Base-by-base conservation (phyloP, 2,329 filamentous ascomycete species). In the Colletotrichum somersetense region DNA sequence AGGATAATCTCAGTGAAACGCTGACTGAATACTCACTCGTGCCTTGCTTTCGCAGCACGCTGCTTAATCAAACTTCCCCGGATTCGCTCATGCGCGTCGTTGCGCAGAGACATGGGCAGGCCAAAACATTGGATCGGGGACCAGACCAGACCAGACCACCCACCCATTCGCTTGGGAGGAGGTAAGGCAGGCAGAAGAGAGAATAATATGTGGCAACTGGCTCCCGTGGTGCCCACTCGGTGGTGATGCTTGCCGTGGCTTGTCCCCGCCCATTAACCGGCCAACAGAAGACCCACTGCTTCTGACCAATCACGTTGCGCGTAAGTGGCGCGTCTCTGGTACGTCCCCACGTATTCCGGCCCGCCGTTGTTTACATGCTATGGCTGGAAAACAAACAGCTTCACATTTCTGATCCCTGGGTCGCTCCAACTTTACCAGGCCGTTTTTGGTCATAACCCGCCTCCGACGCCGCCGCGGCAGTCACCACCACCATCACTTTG, bases 401-500 rank as follows among this genome's bases (percentile, higher is more conserved):
- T 70, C 62, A 56, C 70, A 72, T 72, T 72, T 72, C 66, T 69
- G 53, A 55, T 23, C 62, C 44, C 35, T 52, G 52, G 69, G 67
- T 58, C 62, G 71, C 57, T 53, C 67, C 61, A 62, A 62, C 50
- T 40, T 55, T 38, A 67, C 26, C 46, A 72, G 58, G 61, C 57
- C 71, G 66, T 57, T 73, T 73, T 71, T 62, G 67, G 62, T 71
- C 67, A 71, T 66, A 57, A 66, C 56, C 67, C 52, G 62, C 71
- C 67, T 56, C 44, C 67, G 38, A 50, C 62, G 62, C 67, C 66
- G 57, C 62, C 10, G 57, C 44, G 67, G 71, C 57, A 71, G 55
- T 59, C 20, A 73, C 71, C 42, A 44, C 42, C 42, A 44, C 42
- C 67, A 73, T 40, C 61, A 66, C 30, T 30, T 30, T 3, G 30